phyloP scores from a whole-genome alignment of 371 early-diverging fungal species.

The Funneliformis caledonium region DNA sequence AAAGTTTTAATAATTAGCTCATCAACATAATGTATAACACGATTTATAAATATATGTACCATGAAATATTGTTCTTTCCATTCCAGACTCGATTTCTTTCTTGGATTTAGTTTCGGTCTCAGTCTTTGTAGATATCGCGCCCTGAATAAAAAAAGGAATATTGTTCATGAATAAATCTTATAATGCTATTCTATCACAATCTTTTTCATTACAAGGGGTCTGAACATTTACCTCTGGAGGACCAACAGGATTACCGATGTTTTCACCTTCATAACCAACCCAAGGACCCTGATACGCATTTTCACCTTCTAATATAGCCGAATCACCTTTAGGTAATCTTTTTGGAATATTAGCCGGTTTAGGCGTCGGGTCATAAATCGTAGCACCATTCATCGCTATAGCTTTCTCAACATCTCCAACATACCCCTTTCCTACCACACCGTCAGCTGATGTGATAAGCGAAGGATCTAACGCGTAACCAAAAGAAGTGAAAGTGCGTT shows the following conservation, averaged over 20 bases:
- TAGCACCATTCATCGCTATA: constrained; percentile 49
- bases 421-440: constrained; percentile 63
- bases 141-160: constrained; percentile 30
- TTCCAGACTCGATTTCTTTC: constrained; percentile 50
- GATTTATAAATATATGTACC: constrained; percentile 48
- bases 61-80: constrained; percentile 78
- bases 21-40: neutral
- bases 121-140: constrained; percentile 43
- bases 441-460: constrained; percentile 51
- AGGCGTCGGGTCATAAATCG: constrained; percentile 60
- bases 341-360: constrained; percentile 57
- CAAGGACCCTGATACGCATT: constrained; percentile 92
- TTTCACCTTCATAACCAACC: constrained; percentile 92
- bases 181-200: neutral
- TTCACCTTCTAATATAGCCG: constrained; percentile 76
- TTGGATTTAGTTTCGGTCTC: constrained; percentile 40
- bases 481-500: constrained; percentile 78
- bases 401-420: constrained; percentile 74
- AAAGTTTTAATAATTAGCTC: neutral
- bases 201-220: neutral
- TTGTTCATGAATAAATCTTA: constrained; percentile 12
- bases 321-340: constrained; percentile 80
- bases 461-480: constrained; percentile 90
- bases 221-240: constrained; percentile 55
- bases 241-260: constrained; percentile 61